Percentiles rank a stretch among this genome's conserved stretches.
Conservation (phyloP, 106 monocot species). For the Acorus gramineus region DNA sequence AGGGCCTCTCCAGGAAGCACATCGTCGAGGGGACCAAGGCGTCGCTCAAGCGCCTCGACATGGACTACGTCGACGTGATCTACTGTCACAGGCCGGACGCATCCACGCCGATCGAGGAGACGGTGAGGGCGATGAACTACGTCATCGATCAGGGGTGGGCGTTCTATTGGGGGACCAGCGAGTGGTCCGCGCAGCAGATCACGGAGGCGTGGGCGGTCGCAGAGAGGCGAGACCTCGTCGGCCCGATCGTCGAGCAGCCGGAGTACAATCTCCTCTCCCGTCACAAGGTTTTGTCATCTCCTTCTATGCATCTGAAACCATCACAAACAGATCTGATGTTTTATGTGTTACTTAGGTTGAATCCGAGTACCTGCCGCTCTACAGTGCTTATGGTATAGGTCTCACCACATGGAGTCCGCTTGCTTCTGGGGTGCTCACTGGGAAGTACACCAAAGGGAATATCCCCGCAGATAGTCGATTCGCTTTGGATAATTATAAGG, state of each 20-base stretch:
- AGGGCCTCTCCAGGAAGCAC: constrained; percentile 94
- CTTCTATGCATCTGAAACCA: no score
- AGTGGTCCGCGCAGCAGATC: constrained; percentile 99
- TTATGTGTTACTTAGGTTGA: constrained; percentile 67
- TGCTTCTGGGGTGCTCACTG: constrained; percentile 86
- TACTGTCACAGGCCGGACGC: constrained; percentile 88
- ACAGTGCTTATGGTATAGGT: constrained; percentile 74
- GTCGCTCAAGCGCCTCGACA: constrained; percentile 69
- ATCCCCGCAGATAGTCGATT: constrained; percentile 85
- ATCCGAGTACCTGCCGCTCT: constrained; percentile 74
- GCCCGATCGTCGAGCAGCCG: constrained; percentile 87
- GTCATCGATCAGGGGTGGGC: constrained; percentile 85
- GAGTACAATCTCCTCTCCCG: constrained; percentile 86
- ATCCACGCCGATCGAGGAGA: constrained; percentile 84
- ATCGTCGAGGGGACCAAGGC: constrained; percentile 79
- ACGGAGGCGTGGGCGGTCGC: constrained; percentile 88
- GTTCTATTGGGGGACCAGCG: constrained; percentile 93
- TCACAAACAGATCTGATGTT: not conserved
- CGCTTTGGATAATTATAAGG: constrained; percentile 89
- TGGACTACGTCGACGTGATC: constrained; percentile 86
- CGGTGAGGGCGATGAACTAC: constrained; percentile 90
- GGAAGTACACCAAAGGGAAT: constrained; percentile 73
- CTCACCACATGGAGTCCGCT: constrained; percentile 96
- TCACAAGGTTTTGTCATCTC: constrained; percentile 51
- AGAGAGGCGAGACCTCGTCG: constrained; percentile 60